A percentile compares a stretch with the other conserved stretches of the same genome.
Evolutionary conservation across 2,329 filamentous ascomycete genomes (phyloP).

Genomic region (Botrytis elliptica): DNA sequence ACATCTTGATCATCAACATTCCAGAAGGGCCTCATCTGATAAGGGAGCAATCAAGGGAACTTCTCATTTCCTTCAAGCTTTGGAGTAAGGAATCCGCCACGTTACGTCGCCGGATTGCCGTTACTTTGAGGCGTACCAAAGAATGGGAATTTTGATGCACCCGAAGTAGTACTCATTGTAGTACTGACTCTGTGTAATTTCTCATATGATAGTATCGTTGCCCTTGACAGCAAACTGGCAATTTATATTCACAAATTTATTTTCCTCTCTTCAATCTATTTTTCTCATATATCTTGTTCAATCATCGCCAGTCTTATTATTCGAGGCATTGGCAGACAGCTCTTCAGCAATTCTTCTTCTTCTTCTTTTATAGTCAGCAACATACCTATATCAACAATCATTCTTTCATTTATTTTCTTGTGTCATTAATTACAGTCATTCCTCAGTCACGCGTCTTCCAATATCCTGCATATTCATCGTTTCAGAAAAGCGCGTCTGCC

Average conservation of each 20-base stretch:
- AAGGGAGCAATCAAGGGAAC: conserved; percentile 1
- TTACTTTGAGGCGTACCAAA: conserved; percentile 30
- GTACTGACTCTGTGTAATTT: conserved; percentile 37
- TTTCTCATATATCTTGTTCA: conserved; percentile 19
- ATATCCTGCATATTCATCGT: conserved; percentile 15
- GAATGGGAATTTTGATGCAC: conserved; percentile 32
- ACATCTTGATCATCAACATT: conserved; percentile 27
- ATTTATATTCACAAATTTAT: conserved; percentile 18
- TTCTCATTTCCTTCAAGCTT: conserved; percentile 26
- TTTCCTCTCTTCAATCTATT: conserved; percentile 11
- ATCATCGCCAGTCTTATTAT: conserved; percentile 7
- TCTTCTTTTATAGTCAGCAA: conserved; percentile 14
- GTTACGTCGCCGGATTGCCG: conserved; percentile 26
- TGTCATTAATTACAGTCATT: conserved; percentile 19
- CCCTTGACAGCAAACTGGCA: conserved; percentile 32
- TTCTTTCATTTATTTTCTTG: not conserved
- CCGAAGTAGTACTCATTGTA: conserved; percentile 28
- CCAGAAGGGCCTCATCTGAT: conserved; percentile 23
- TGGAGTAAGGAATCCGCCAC: conserved; percentile 31
- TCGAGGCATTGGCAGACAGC: conserved; percentile 19
- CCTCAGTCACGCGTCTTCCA: conserved; percentile 26
- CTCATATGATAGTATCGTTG: conserved; percentile 29
- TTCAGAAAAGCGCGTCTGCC: conserved; percentile 19
- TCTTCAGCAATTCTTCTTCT: conserved; percentile 25
- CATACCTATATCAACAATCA: not conserved